Conservation (phyloP, 345 rosid genomes). For the Tarenaya hassleriana region DNA sequence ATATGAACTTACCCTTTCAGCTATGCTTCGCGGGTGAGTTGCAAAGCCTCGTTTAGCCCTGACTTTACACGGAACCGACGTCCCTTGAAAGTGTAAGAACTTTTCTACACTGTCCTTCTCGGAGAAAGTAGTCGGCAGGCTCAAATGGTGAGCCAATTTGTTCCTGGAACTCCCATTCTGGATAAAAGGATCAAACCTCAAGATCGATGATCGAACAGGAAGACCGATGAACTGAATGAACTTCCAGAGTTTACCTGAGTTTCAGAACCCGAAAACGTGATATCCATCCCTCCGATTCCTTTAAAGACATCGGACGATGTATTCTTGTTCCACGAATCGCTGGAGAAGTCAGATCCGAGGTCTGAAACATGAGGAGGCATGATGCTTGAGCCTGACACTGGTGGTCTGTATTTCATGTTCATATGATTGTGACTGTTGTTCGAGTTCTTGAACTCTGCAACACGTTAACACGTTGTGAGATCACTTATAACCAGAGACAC, state of each 20-base stretch:
- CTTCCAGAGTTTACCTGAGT: not conserved
- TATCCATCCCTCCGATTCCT: not conserved
- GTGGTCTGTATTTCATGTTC: not conserved
- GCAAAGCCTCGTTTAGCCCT: constrained; percentile 78
- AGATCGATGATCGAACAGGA: not conserved
- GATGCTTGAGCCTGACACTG: not conserved
- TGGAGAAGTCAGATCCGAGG: too few relatives aligned
- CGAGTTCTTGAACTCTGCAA: not conserved
- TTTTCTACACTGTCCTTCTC: constrained; percentile 40
- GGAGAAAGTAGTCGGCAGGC: not conserved
- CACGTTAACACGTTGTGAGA: not conserved
- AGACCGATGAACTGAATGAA: too few relatives aligned
- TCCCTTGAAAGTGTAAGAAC: constrained; percentile 46
- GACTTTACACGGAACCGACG: constrained; percentile 47
- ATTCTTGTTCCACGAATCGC: too few relatives aligned
- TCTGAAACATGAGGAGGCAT: not conserved
- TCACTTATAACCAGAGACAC: not conserved
- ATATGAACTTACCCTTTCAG: constrained; percentile 48
- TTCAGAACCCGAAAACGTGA: not conserved
- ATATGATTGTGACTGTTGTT: not conserved
- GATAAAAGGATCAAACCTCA: not conserved
- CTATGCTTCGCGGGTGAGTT: constrained; percentile 77
- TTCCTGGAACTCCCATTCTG: not conserved
- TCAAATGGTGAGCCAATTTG: not conserved
- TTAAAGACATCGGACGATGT: too few relatives aligned